Conservation (phyloP, 345 rosid genomes). For the Pseudoturritis turrita region DNA sequence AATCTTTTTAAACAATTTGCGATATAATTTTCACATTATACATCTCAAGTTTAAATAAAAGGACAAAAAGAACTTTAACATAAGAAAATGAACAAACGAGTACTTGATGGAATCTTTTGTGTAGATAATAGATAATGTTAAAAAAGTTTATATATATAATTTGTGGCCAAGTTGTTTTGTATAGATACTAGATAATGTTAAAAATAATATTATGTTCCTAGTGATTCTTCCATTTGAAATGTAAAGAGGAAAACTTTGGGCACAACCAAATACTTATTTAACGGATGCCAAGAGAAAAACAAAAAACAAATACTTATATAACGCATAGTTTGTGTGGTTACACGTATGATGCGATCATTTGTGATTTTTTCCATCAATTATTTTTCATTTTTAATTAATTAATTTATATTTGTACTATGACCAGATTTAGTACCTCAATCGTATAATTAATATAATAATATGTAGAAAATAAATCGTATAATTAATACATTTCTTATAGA, state of each 20-base stretch:
- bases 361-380: background rate
- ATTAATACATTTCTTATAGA: background rate
- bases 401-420: background rate
- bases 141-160: conserved; percentile 1
- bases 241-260: conserved; percentile 7
- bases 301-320: background rate
- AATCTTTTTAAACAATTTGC: background rate
- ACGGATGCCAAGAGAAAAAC: too few relatives aligned
- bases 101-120: background rate
- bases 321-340: conserved; percentile 27
- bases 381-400: background rate
- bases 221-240: conserved; percentile 27
- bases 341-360: conserved; percentile 29
- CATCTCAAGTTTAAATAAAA: background rate
- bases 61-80: background rate
- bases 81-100: background rate
- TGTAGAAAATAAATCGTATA: too few relatives aligned
- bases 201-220: conserved; percentile 15
- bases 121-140: background rate
- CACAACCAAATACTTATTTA: background rate
- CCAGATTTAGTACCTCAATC: conserved; percentile 10
- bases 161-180: conserved; percentile 18
- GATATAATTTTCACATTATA: background rate
- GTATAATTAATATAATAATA: too few relatives aligned
- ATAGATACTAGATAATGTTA: conserved; percentile 15